Base-by-base conservation (phyloP, 192 early-diverging fungal species). In the Mortierella alpina region DNA sequence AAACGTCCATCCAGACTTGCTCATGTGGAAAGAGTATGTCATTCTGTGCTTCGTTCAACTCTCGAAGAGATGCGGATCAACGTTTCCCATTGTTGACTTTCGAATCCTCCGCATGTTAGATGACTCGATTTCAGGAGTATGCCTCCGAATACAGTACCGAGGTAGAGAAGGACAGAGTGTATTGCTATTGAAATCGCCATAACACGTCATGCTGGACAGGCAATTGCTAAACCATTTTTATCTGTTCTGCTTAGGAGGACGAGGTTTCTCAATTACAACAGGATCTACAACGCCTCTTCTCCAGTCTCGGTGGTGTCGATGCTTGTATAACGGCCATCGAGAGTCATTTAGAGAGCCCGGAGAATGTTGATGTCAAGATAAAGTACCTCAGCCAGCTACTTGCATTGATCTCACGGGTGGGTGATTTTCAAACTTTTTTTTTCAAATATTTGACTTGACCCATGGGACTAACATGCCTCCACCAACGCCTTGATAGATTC, bases 231-330 rank as follows among this genome's bases (percentile, higher is more conserved):
- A 41, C 31, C 31, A 1, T 31, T 31, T 31, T 31, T 1, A 51
- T 45, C 52, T 11, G 18, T 31, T 63, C 1, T 22, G 8, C 41
- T 41, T 76, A 76, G 59, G 69, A 71, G 6, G 70, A 72, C 6
- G 77, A 80, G 4, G 59, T 68, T 5, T 49, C 70, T 14, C 77
- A 72, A 18, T 11, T 72, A n/a, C 77, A 80, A 14, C 70, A 63
- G 17, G 70, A 80, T 5, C 68, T 80, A 47, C 66, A 68, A 47
- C 18, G 53, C 3, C 22, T 68, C 8, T 80, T 80, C 42, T 54
- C 48, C 41, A 50, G 10, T 6, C 50, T 68, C 4, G 70, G 70
- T 23, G 77, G 77, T 1, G 46, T 72, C 20, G 70, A 72, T 15
- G 52, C 40, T 9, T 80, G 64, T 42, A 48, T 80, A 12, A 20